Percentiles rank a stretch among this genome's conserved stretches.
These are phyloP conservation scores for Gamarada debralockiae DNA, from an alignment of 495 filamentous ascomycete genomes.

Conservation along the genomic window DNA sequence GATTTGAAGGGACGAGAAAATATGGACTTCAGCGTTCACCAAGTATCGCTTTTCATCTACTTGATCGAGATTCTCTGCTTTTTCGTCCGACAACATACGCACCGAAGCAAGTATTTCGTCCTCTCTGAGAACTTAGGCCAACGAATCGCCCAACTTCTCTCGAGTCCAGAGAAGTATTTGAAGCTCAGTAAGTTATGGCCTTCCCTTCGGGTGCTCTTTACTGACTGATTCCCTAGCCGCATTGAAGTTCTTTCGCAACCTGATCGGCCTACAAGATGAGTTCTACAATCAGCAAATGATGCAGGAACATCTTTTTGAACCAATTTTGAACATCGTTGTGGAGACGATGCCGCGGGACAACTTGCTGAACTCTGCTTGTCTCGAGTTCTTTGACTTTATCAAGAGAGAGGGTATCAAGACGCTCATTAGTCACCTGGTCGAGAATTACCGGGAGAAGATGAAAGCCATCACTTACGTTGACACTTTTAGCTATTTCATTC, in stretches of 20 bases:
- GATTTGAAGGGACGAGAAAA: constrained; percentile 65
- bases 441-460: constrained; percentile 82
- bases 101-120: constrained; percentile 85
- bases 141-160: constrained; percentile 78
- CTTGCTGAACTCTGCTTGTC: constrained; percentile 89
- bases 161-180: constrained; percentile 85
- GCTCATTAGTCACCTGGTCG: constrained; percentile 79
- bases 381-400: constrained; percentile 93
- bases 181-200: constrained; percentile 69
- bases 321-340: constrained; percentile 83
- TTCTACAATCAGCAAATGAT: constrained; percentile 88
- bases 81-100: constrained; percentile 84
- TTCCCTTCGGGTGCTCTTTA: background rate
- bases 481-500: constrained; percentile 73
- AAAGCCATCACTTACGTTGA: constrained; percentile 78
- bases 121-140: constrained; percentile 73
- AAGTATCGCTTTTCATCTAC: constrained; percentile 85
- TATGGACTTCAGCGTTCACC: constrained; percentile 59
- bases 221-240: constrained; percentile 57
- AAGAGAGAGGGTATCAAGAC: constrained; percentile 80
- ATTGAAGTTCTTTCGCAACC: constrained; percentile 89
- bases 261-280: constrained; percentile 83
- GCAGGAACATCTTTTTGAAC: constrained; percentile 77
- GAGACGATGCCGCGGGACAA: constrained; percentile 96
- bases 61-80: constrained; percentile 94